Percentiles rank a stretch among this genome's conserved stretches.
These are phyloP conservation scores for Pichia sp. DNA, from an alignment of 1,139 yeast species.

Conservation along the genomic window DNA sequence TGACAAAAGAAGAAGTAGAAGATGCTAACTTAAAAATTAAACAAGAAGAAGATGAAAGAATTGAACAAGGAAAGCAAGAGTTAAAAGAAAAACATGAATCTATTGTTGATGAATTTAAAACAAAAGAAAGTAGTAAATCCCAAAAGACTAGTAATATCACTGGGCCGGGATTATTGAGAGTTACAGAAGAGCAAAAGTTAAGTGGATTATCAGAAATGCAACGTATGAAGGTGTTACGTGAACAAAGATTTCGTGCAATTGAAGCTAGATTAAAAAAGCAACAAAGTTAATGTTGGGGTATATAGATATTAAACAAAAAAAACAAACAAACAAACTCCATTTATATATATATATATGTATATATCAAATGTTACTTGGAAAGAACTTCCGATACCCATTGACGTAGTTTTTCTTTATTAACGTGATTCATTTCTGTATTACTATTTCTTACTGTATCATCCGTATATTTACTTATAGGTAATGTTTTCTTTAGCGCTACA, in stretches of 20 bases:
- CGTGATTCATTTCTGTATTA: conserved; percentile 35
- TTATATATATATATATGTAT: not conserved
- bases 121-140: conserved; percentile 11
- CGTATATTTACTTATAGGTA: conserved; percentile 49
- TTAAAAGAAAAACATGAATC: conserved; percentile 30
- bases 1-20: conserved; percentile 43
- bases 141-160: conserved; percentile 21
- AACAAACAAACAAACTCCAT: not conserved
- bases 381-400: conserved; percentile 41
- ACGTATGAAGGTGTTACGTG: conserved; percentile 74
- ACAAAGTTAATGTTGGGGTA: not conserved
- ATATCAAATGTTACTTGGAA: not conserved
- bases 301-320: not conserved
- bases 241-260: conserved; percentile 93
- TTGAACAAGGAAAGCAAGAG: conserved; percentile 2
- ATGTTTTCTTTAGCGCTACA: conserved; percentile 60
- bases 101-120: conserved; percentile 29
- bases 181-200: conserved; percentile 26
- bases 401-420: conserved; percentile 48
- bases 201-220: conserved; percentile 56
- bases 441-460: conserved; percentile 34
- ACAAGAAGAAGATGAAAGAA: conserved; percentile 2
- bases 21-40: conserved; percentile 1
- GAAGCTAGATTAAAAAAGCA: conserved; percentile 63
- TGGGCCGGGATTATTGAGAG: conserved; percentile 10